Percentiles rank a stretch among this genome's conserved stretches.
These are phyloP conservation scores for Solanum appendiculatum DNA, from an alignment of 257 asterid genomes.

Conservation along the genomic window DNA sequence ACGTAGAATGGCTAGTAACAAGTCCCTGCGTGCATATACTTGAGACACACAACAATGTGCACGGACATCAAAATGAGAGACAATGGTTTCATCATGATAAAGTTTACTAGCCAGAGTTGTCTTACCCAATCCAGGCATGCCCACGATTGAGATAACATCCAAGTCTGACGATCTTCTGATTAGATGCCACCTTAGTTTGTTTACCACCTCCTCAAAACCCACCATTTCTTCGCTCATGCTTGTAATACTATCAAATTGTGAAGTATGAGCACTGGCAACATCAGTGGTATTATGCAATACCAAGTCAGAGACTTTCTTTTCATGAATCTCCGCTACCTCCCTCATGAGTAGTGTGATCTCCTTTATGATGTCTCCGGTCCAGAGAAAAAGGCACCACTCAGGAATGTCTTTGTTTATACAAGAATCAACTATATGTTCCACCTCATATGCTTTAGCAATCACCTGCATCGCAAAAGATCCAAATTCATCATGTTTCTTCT, in stretches of 20 bases:
- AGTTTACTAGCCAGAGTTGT: not conserved
- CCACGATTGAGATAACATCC: not conserved
- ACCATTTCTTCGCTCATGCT: not conserved
- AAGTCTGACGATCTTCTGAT: not conserved
- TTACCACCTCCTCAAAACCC: not conserved
- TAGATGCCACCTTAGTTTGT: not conserved
- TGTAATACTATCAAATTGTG: not conserved
- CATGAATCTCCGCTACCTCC: not conserved
- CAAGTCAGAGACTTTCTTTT: not conserved
- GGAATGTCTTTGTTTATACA: conserved; percentile 1
- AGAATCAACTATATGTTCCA: not conserved
- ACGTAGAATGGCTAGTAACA: conserved; percentile 7
- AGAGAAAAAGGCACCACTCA: not conserved
- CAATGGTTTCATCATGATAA: not conserved
- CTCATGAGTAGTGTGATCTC: too few relatives aligned
- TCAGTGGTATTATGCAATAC: not conserved
- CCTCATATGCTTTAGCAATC: conserved; percentile 8
- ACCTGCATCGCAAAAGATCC: not conserved
- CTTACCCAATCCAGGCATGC: not conserved
- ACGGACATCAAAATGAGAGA: not conserved
- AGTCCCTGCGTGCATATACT: not conserved
- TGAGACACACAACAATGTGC: conserved; percentile 22
- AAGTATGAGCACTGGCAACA: not conserved
- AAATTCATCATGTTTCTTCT: not conserved
- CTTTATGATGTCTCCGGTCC: not conserved